Percentiles rank a stretch among this genome's conserved stretches.
Conservation (phyloP, 805 yeast species). For the Cyberlindnera xishuangbannaensis region DNA sequence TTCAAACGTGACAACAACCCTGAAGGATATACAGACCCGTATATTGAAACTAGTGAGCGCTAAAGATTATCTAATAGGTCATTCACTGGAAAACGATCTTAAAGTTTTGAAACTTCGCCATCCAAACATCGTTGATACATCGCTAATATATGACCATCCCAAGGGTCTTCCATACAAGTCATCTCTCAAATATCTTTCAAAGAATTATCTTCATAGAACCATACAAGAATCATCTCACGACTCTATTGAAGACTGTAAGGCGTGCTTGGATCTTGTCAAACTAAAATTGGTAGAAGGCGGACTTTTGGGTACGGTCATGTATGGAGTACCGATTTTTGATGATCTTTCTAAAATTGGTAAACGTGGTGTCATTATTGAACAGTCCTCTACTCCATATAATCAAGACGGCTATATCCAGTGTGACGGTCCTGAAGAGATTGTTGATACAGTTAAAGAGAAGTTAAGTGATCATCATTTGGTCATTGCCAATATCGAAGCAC, state of each 20-base stretch:
- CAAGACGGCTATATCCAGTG: conserved; percentile 35
- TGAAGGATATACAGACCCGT: conserved; percentile 60
- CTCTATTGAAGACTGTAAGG: conserved; percentile 76
- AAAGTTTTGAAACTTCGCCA: conserved; percentile 67
- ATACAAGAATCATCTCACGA: conserved; percentile 81
- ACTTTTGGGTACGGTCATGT: conserved; percentile 50
- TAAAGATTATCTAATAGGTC: conserved; percentile 75
- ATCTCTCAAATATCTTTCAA: conserved; percentile 65
- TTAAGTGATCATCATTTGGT: conserved; percentile 33
- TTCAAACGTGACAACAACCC: conserved; percentile 52
- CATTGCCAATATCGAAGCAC: conserved; percentile 51
- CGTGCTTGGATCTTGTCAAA: conserved; percentile 74
- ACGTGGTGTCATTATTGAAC: conserved; percentile 30
- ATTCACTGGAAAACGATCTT: conserved; percentile 82
- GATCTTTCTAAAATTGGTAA: conserved; percentile 30
- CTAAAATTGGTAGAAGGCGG: conserved; percentile 63
- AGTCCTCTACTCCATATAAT: conserved; percentile 22
- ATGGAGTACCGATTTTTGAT: conserved; percentile 37
- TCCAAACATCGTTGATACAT: conserved; percentile 73
- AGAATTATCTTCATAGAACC: conserved; percentile 42
- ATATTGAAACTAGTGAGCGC: conserved; percentile 42
- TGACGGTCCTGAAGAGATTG: conserved; percentile 54
- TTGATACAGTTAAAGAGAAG: conserved; percentile 31
- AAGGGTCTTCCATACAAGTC: conserved; percentile 81
- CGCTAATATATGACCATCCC: conserved; percentile 70